Conservation (phyloP, 176 grass and related monocot genomes). For the Thalia dealbata region DNA sequence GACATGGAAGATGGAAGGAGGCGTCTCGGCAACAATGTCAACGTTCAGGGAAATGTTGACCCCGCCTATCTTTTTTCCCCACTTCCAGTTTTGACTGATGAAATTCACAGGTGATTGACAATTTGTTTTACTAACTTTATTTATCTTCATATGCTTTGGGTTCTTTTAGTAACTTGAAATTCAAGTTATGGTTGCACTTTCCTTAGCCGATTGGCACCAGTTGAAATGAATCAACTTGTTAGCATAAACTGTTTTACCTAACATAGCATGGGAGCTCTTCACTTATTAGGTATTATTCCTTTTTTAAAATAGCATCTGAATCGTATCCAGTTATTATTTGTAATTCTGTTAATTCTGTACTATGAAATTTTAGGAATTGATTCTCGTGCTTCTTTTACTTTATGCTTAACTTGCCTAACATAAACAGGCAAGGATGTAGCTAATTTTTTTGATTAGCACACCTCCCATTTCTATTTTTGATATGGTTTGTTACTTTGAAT, state of each 20-base stretch:
- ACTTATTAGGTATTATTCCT: not conserved
- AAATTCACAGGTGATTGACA: constrained; percentile 75
- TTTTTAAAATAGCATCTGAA: not conserved
- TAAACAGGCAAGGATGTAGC: no score
- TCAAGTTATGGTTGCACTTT: not conserved
- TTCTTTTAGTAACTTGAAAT: not conserved
- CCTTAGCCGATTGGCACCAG: not conserved
- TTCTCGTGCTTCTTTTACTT: not conserved
- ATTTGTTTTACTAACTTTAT: constrained; percentile 9
- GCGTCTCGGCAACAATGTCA: constrained; percentile 52
- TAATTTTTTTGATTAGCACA: no score
- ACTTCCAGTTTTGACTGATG: constrained; percentile 66
- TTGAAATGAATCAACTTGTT: not conserved
- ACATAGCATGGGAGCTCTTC: not conserved
- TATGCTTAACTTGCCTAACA: no score
- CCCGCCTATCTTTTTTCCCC: constrained; percentile 76
- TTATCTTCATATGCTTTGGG: not conserved
- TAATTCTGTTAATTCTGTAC: not conserved
- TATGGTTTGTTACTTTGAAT: no score
- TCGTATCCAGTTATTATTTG: not conserved
- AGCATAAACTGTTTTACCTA: not conserved
- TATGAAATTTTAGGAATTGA: not conserved
- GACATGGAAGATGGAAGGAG: constrained; percentile 96
- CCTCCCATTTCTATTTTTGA: no score
- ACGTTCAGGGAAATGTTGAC: constrained; percentile 95